phyloP scores from a whole-genome alignment of 352 stramenopile species.

The Aphanomyces cochlioides region DNA sequence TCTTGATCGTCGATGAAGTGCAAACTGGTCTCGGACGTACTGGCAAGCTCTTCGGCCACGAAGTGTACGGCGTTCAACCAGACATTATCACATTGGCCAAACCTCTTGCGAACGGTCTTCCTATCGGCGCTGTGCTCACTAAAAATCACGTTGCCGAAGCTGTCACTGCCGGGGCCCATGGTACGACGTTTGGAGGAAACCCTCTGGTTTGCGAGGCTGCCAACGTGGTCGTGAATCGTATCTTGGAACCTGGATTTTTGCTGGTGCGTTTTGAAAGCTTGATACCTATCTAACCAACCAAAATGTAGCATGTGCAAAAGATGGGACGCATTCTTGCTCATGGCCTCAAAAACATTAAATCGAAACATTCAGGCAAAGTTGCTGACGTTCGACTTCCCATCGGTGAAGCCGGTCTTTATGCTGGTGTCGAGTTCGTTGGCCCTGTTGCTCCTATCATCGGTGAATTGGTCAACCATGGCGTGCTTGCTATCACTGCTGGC shows the following conservation, averaged over 20 bases:
- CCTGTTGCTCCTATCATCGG: conserved; percentile 58
- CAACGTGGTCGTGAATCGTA: conserved; percentile 72
- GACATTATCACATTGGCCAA: conserved; percentile 98
- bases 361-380: conserved; percentile 71
- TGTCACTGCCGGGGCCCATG: conserved; percentile 91
- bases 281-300: background rate
- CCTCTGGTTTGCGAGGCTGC: conserved; percentile 92
- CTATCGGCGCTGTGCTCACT: conserved; percentile 95
- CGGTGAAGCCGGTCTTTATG: conserved; percentile 69
- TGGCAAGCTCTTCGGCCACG: conserved; percentile 92
- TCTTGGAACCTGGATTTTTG: conserved; percentile 65
- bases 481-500: conserved; percentile 79
- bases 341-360: conserved; percentile 55
- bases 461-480: conserved; percentile 61
- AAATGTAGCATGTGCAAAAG: conserved; percentile 54
- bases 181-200: conserved; percentile 96
- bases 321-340: conserved; percentile 55
- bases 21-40: conserved; percentile 90
- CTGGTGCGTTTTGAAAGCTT: conserved; percentile 1
- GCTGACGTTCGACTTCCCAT: conserved; percentile 61
- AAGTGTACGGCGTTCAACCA: conserved; percentile 90
- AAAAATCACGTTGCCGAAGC: conserved; percentile 85
- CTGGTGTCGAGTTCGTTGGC: conserved; percentile 70
- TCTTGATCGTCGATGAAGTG: conserved; percentile 88
- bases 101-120: conserved; percentile 92